phyloP scores from a whole-genome alignment of 768 basidiomycete genomes.

The Pulveroboletus frians region DNA sequence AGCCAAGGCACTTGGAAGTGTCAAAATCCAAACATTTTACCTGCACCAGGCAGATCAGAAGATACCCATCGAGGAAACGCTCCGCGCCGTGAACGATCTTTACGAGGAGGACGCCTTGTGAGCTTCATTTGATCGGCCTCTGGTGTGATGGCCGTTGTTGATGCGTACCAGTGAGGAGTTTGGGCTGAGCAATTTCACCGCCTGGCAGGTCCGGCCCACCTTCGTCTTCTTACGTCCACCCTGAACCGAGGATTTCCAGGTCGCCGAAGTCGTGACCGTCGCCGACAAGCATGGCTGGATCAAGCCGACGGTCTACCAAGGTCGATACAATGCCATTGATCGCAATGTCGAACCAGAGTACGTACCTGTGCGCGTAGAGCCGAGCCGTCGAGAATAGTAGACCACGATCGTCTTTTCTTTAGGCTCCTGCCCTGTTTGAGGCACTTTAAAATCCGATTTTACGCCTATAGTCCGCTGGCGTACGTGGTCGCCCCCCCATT shows the following conservation, averaged over 20 bases:
- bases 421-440: conserved; percentile 40
- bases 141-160: neutral
- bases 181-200: conserved; percentile 11
- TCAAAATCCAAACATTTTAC: conserved; percentile 5
- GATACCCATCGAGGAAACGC: conserved; percentile 43
- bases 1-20: neutral
- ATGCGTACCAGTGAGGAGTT: conserved; percentile 7
- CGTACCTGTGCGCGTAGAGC: neutral
- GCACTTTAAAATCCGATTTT: conserved; percentile 38
- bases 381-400: too few relatives aligned
- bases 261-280: conserved; percentile 41
- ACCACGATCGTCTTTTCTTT: neutral
- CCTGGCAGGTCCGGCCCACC: conserved; percentile 29
- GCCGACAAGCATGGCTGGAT: conserved; percentile 44
- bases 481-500: neutral
- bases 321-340: conserved; percentile 44
- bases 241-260: conserved; percentile 15
- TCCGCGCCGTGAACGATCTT: conserved; percentile 43
- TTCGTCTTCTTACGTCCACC: neutral
- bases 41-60: conserved; percentile 37
- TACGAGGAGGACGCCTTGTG: conserved; percentile 49
- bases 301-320: conserved; percentile 47
- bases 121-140: conserved; percentile 9
- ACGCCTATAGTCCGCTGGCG: conserved; percentile 27
- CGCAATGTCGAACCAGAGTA: conserved; percentile 20